Evolutionary conservation across 139 green algal genomes (phyloP).

Genomic region (Medakamo hakoo): DNA sequence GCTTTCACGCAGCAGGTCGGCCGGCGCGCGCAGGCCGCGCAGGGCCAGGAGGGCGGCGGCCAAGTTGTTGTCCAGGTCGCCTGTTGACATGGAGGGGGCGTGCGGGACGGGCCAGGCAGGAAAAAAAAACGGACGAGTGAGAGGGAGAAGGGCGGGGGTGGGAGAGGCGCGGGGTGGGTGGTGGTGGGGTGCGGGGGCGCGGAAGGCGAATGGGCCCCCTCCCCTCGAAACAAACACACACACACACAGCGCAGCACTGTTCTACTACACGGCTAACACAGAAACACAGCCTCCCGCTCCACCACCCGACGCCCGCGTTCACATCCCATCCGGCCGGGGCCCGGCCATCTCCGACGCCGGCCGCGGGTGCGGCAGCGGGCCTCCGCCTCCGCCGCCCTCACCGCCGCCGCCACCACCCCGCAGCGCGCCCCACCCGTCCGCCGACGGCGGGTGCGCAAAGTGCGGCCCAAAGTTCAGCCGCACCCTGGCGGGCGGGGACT

Average conservation of each 20-base stretch:
- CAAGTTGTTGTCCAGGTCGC: not conserved
- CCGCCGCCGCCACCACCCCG: too few relatives aligned
- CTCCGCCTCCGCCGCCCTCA: too few relatives aligned
- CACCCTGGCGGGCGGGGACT: not conserved
- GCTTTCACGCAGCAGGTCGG: too few relatives aligned
- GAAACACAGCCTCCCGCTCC: not conserved
- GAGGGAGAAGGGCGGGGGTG: too few relatives aligned
- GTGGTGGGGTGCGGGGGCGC: too few relatives aligned
- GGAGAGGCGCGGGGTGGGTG: too few relatives aligned
- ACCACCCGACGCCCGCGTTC: too few relatives aligned
- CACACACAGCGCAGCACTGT: too few relatives aligned
- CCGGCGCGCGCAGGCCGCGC: too few relatives aligned
- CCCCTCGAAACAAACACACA: not conserved
- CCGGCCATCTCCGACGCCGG: not conserved
- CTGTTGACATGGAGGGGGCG: not conserved
- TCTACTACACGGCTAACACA: too few relatives aligned
- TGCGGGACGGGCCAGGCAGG: not conserved
- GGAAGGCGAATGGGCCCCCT: not conserved
- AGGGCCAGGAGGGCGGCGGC: not conserved
- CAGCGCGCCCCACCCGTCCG: too few relatives aligned
- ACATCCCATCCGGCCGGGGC: too few relatives aligned
- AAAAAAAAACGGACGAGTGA: not conserved
- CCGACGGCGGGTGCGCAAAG: not conserved
- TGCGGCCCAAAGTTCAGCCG: not conserved
- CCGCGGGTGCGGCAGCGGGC: not conserved